Evolutionary conservation across 108 stramenopile species (phyloP).

Genomic region (Pseudonitzschia multiseries): DNA sequence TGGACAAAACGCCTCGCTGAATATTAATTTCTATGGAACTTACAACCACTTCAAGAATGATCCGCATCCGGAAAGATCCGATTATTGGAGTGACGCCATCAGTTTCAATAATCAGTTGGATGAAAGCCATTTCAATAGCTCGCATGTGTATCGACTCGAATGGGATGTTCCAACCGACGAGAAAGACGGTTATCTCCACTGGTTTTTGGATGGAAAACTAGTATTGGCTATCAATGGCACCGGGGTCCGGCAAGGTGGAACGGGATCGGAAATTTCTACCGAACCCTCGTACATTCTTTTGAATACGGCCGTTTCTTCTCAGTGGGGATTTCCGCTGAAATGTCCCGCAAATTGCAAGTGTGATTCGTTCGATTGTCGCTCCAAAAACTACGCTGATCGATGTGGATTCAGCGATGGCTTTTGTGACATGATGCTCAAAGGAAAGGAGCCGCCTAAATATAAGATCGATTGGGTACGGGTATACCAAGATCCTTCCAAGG

Average conservation of each 20-base stretch:
- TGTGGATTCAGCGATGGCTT: constrained; percentile 91
- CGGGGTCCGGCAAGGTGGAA: constrained; percentile 48
- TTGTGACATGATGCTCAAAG: constrained; percentile 78
- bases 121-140: constrained; percentile 70
- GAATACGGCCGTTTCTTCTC: constrained; percentile 92
- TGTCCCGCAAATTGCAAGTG: constrained; percentile 79
- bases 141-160: constrained; percentile 91
- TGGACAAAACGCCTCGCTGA: constrained; percentile 78
- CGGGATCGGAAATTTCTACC: constrained; percentile 83
- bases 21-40: constrained; percentile 93
- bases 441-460: constrained; percentile 56
- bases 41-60: constrained; percentile 86
- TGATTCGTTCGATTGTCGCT: constrained; percentile 82
- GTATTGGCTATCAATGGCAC: constrained; percentile 80
- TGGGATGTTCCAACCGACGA: constrained; percentile 85
- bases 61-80: constrained; percentile 57
- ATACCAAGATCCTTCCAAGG: constrained; percentile 82
- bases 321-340: constrained; percentile 90
- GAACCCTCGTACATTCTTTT: constrained; percentile 93
- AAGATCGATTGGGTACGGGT: constrained; percentile 88
- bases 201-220: constrained; percentile 91
- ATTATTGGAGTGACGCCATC: constrained; percentile 95
- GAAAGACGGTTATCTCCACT: constrained; percentile 72
- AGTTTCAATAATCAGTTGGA: constrained; percentile 85
- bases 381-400: constrained; percentile 60